Base-by-base conservation (phyloP, 176 grass and related monocot species). In the Musa acuminata region DNA sequence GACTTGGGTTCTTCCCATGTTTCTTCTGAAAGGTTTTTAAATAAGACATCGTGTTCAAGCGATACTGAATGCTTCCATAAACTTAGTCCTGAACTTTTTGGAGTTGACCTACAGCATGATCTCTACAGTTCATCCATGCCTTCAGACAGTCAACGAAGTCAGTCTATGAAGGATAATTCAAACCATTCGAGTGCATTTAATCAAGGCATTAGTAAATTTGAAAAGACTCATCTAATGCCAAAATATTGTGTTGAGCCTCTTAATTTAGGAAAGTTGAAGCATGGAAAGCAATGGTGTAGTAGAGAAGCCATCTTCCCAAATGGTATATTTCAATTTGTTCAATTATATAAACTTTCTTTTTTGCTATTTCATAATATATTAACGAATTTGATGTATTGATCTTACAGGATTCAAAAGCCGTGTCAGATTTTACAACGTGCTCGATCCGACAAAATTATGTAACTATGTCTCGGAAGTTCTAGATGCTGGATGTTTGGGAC, bases 271-370 rank as follows among this genome's bases (percentile, higher is more conserved):
- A 89, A 69, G 51, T 19, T 89, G 51, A 83, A 89, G 83, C 53
- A 74, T 76, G 83, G 78, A 63, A 89, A 96, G 76, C 73, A 70
- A 23, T 96, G 92, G 92, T 89, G 76, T 48, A 82, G 69, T 52
- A 85, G 75, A 52, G 73, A 96, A 85, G 89, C 89, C 51, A 96
- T 96, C 35, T 92, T 89, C 35, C 89, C 92, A 64, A 96, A 92
- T 84, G 92, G 92, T 89, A 84, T 49, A 23, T 62, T 53, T 51
- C 8, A 23, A 78, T 35, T 62, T 66, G 25, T 51, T 53, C 7
- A 50, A 23, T 53, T 63, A 73, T 70, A 8, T 62, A 63, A 23
- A 72, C 62, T 64, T 2, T 51, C 83, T 60, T 73, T 67, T 19
- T n/a, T 54, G 49, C 35, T 54, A 20, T 68, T 63, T 13, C 59